phyloP scores from a whole-genome alignment of 257 asterid genomes.

The Salvia rosmarinus region DNA sequence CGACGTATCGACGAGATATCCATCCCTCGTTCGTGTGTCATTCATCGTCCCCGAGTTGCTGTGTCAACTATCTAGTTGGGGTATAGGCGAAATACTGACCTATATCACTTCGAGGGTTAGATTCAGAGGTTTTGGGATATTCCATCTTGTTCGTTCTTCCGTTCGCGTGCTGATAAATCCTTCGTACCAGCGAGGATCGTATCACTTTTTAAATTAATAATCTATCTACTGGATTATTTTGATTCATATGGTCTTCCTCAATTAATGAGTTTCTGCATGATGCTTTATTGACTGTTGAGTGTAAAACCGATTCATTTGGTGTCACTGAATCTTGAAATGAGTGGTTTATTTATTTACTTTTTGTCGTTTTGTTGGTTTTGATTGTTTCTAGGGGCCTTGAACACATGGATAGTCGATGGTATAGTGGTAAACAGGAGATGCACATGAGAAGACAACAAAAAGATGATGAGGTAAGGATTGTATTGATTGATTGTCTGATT shows the following conservation, averaged over 20 bases:
- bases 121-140: too few relatives aligned
- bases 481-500: constrained; percentile 1
- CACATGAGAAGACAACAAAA: constrained; percentile 52
- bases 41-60: too few relatives aligned
- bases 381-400: constrained; percentile 34
- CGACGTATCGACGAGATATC: too few relatives aligned
- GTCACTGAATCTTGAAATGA: background rate
- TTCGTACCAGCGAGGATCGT: too few relatives aligned
- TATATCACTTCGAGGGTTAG: too few relatives aligned
- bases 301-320: background rate
- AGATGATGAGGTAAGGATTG: constrained; percentile 54
- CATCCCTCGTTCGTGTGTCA: too few relatives aligned
- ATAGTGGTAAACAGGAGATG: constrained; percentile 63
- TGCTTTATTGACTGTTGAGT: constrained; percentile 4
- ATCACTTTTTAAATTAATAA: too few relatives aligned
- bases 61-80: too few relatives aligned
- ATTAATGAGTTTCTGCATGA: constrained; percentile 18
- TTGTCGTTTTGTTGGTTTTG: constrained; percentile 8
- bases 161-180: too few relatives aligned
- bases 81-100: too few relatives aligned
- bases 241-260: background rate
- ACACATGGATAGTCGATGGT: constrained; percentile 72
- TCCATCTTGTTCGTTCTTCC: too few relatives aligned
- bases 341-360: constrained; percentile 15
- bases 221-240: too few relatives aligned